Evolutionary conservation across 306 rosid genomes (phyloP).

Genomic region (Heteromeles arbutifolia): DNA sequence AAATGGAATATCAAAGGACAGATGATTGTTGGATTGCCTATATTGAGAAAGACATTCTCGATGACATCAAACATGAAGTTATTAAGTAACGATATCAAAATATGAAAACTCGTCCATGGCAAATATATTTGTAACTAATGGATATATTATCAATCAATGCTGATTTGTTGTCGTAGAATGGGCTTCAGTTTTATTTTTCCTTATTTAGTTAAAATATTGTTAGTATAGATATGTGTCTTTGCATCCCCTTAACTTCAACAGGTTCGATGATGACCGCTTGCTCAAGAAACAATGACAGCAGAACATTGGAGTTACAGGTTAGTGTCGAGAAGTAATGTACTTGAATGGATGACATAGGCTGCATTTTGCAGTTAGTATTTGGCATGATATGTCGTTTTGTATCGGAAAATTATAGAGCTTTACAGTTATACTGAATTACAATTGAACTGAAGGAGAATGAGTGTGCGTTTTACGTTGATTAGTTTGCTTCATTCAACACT

Average conservation of each 20-base stretch:
- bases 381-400: too few relatives aligned
- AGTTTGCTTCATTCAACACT: constrained; percentile 5
- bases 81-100: not conserved
- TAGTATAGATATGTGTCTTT: not conserved
- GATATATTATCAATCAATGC: not conserved
- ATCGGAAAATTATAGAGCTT: too few relatives aligned
- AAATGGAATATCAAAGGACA: not conserved
- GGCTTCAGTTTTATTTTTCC: not conserved
- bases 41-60: constrained; percentile 3
- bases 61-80: not conserved
- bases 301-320: not conserved
- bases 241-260: not conserved
- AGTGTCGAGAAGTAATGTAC: not conserved
- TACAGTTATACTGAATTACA: not conserved
- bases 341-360: not conserved
- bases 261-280: not conserved
- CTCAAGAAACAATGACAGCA: not conserved
- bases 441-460: not conserved
- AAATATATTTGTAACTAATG: not conserved
- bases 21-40: not conserved
- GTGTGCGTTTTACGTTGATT: constrained; percentile 3
- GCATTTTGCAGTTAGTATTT: too few relatives aligned
- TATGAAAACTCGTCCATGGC: not conserved
- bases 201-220: not conserved
- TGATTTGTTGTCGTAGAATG: not conserved